These are phyloP conservation scores for Hericium erinaceus DNA, from an alignment of 768 basidiomycete genomes.

Conservation along the genomic window DNA sequence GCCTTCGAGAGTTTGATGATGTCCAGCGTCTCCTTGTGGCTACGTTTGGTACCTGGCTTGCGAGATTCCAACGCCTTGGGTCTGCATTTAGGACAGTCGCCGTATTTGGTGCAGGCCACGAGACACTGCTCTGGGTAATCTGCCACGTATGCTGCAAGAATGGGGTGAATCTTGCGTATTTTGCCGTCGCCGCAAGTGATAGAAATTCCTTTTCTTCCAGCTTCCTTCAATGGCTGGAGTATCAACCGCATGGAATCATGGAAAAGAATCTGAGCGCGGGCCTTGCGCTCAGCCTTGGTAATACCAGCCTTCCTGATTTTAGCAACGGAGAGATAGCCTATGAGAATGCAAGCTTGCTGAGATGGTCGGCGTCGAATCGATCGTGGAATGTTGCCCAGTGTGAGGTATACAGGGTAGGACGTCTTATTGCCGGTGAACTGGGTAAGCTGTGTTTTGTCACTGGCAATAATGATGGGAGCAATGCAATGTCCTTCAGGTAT, in stretches of 20 bases:
- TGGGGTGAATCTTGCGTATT: constrained; percentile 9
- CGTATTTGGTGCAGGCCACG: not conserved
- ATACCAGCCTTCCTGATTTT: constrained; percentile 3
- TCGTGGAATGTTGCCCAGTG: constrained; percentile 20
- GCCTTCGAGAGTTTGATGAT: not conserved
- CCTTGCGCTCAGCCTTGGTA: not conserved
- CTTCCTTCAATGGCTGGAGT: constrained; percentile 8
- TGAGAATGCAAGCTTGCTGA: constrained; percentile 12
- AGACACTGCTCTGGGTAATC: constrained; percentile 19
- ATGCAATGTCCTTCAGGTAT: constrained; percentile 6
- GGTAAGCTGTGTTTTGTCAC: constrained; percentile 16
- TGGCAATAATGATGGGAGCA: constrained; percentile 11
- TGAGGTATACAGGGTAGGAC: constrained; percentile 24
- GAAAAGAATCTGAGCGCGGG: constrained; percentile 6
- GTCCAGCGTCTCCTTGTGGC: not conserved
- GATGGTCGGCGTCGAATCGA: constrained; percentile 10
- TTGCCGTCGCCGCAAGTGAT: constrained; percentile 13
- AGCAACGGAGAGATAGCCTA: constrained; percentile 19
- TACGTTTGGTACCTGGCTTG: not conserved
- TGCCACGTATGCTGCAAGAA: constrained; percentile 14
- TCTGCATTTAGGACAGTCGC: constrained; percentile 3
- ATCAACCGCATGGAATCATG: constrained; percentile 13
- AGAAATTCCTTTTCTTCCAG: constrained; percentile 11
- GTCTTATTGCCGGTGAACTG: constrained; percentile 11
- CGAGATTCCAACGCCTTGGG: not conserved